Conservation (phyloP, 768 basidiomycete genomes). For the Leccinum uliginosum region DNA sequence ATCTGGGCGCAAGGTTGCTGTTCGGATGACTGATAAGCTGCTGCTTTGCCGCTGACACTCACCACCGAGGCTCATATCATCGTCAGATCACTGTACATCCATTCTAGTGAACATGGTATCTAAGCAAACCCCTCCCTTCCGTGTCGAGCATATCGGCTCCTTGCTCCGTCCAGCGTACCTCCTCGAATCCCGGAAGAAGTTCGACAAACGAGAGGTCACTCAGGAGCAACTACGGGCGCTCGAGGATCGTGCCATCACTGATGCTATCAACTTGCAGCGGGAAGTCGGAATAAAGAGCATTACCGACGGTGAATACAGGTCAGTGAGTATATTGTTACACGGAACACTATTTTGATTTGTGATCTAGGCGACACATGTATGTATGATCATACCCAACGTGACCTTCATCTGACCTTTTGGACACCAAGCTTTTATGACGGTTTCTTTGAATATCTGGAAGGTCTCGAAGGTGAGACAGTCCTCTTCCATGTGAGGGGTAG, state of each 20-base stretch:
- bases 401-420: background rate
- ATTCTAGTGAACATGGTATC: slow-evolving; percentile 8
- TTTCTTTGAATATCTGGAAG: background rate
- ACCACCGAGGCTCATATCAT: background rate
- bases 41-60: background rate
- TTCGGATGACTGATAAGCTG: background rate
- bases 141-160: slow-evolving; percentile 44
- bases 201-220: slow-evolving; percentile 32
- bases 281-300: slow-evolving; percentile 39
- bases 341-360: background rate
- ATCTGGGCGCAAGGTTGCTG: background rate
- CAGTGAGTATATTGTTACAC: slow-evolving; percentile 18
- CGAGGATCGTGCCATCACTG: slow-evolving; percentile 37
- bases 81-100: background rate
- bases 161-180: slow-evolving; percentile 39
- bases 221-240: slow-evolving; percentile 31
- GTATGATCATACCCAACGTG: background rate
- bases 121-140: slow-evolving; percentile 36
- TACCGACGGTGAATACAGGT: slow-evolving; percentile 40
- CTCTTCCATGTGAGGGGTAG: background rate
- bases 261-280: slow-evolving; percentile 35
- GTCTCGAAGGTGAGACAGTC: background rate
- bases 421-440: background rate
- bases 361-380: background rate
- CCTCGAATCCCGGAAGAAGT: slow-evolving; percentile 33